These are phyloP conservation scores for Podaxis sp. DNA, from an alignment of 768 basidiomycete species.

Conservation along the genomic window DNA sequence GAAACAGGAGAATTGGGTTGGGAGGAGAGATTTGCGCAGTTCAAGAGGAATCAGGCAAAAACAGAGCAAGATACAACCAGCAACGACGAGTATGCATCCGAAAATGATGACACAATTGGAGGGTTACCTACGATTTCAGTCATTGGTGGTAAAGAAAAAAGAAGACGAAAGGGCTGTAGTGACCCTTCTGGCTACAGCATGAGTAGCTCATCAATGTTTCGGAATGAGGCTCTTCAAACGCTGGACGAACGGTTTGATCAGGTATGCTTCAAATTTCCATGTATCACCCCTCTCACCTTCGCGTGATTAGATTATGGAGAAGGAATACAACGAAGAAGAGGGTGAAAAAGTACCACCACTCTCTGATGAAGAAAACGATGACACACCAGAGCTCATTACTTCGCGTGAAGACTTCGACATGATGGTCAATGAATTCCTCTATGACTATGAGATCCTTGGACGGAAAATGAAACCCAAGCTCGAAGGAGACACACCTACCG, in stretches of 20 bases:
- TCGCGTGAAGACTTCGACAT: constrained; percentile 84
- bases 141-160: constrained; percentile 67
- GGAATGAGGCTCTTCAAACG: constrained; percentile 83
- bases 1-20: constrained; percentile 45
- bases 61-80: constrained; percentile 31
- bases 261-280: constrained; percentile 37
- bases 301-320: constrained; percentile 60
- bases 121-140: constrained; percentile 73
- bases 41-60: constrained; percentile 63
- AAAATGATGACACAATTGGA: constrained; percentile 78
- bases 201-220: constrained; percentile 94
- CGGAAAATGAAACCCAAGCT: constrained; percentile 80
- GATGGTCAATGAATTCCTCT: constrained; percentile 92
- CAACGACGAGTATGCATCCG: constrained; percentile 56
- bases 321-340: constrained; percentile 69
- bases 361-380: constrained; percentile 38
- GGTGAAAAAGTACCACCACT: constrained; percentile 23
- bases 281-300: neutral
- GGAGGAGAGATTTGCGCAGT: constrained; percentile 78
- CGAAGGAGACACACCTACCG: constrained; percentile 63
- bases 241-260: constrained; percentile 94
- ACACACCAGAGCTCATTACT: constrained; percentile 71
- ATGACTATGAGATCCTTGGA: constrained; percentile 86
- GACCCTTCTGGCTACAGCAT: constrained; percentile 95
- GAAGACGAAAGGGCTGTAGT: constrained; percentile 67